Percentiles rank a stretch among this genome's conserved stretches.
phyloP scores from a whole-genome alignment of 257 asterid species.

The Galeopsis tetrahit region DNA sequence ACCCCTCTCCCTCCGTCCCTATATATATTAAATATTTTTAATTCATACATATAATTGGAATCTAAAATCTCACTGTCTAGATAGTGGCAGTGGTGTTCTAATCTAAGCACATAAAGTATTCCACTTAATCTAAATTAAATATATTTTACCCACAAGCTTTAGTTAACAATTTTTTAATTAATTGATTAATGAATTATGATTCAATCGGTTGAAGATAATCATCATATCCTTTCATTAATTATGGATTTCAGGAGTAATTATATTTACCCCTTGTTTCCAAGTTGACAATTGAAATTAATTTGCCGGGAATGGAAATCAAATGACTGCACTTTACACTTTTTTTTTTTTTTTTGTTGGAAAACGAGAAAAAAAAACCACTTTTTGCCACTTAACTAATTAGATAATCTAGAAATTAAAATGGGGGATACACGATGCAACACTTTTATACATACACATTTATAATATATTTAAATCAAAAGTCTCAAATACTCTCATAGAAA shows the following conservation, averaged over 20 bases:
- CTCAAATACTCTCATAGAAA: too few relatives aligned
- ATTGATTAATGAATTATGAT: too few relatives aligned
- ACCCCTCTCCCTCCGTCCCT: too few relatives aligned
- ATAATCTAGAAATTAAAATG: not conserved
- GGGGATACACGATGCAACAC: not conserved
- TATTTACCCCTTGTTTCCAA: not conserved
- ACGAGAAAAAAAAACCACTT: slow-evolving; percentile 29
- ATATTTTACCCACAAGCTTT: too few relatives aligned
- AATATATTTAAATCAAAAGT: too few relatives aligned
- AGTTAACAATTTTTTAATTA: not conserved
- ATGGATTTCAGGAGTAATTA: not conserved
- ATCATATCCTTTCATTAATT: not conserved
- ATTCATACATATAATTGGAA: too few relatives aligned
- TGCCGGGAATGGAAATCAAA: not conserved
- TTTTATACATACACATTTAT: too few relatives aligned
- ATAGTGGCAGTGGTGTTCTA: too few relatives aligned
- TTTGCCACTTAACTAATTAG: slow-evolving; percentile 18
- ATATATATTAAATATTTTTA: too few relatives aligned
- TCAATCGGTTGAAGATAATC: not conserved
- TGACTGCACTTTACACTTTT: slow-evolving; percentile 40
- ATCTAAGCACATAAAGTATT: too few relatives aligned
- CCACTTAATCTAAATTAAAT: too few relatives aligned
- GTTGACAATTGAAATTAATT: not conserved
- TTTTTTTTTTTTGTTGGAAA: slow-evolving; percentile 15
- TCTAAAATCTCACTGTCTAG: too few relatives aligned